Evolutionary conservation across 441 rosid species (phyloP).

Genomic region (Corymbia citriodora): DNA sequence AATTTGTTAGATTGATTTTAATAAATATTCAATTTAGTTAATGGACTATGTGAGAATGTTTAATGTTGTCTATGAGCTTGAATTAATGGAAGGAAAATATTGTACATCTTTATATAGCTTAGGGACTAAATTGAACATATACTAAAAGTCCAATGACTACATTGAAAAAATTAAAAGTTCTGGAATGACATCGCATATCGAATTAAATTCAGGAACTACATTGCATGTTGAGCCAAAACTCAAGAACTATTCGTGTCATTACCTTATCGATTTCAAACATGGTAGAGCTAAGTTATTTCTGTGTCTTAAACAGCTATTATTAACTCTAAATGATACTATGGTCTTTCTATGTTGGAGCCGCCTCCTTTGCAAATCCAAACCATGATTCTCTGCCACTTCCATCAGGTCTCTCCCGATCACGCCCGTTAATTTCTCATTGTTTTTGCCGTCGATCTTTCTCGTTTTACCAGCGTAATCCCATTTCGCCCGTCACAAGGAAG

Average conservation of each 20-base stretch:
- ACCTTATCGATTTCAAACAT: no score
- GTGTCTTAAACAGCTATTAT: neutral
- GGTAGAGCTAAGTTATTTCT: neutral
- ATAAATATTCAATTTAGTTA: accelerated
- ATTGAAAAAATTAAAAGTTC: no score
- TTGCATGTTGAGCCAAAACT: no score
- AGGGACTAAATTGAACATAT: accelerated
- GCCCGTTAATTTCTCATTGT: neutral
- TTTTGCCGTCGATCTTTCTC: neutral
- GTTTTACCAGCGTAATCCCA: neutral
- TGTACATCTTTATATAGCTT: no score
- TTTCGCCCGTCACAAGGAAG: neutral
- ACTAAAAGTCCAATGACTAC: accelerated
- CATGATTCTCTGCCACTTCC: neutral
- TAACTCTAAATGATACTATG: no score
- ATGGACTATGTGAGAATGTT: accelerated
- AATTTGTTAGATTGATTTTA: no score
- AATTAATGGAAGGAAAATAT: neutral
- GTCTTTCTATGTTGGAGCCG: no score
- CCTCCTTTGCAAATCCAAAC: neutral
- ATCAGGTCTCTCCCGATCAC: neutral
- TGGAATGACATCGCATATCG: accelerated
- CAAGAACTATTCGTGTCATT: no score
- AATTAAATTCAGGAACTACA: no score
- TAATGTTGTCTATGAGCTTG: neutral